Base-by-base conservation (phyloP, 2,329 filamentous ascomycete species). In the Talaromyces sp. region DNA sequence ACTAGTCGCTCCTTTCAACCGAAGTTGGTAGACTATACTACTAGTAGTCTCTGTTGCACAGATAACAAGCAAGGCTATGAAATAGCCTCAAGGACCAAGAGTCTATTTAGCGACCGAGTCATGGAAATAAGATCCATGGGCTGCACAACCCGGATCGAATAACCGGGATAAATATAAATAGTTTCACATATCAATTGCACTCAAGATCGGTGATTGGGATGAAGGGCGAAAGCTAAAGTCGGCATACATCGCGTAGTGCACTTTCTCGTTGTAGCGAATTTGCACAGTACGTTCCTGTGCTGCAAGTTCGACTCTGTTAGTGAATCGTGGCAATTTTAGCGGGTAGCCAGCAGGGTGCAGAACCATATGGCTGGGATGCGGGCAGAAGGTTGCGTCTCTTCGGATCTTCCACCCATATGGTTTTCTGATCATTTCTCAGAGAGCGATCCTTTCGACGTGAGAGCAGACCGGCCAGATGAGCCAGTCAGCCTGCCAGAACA, bases 341-440 rank as follows among this genome's bases (percentile, higher is more conserved):
- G 58, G 57, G 41, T 4, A 35, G 27, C 39, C 7, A 61, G 45
- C 33, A 61, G 39, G 63, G 31, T 37, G 22, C 33, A 39, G 33
- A 65, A 61, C 63, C 63, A 45, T 52, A 45, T 52, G 19, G 63
- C 56, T 61, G 57, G 63, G 49, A 57, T 61, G 39, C 17, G 63
- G 63, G 37, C 59, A 33, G 56, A 61, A 49, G 39, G 39, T 57
- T 37, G 41, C 31, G 47, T 54, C 22, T 17, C n/a, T 25, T 39
- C 52, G n/a, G 39, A 37, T 37, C 11, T 56, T 56, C 52, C 52
- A 56, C 9, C 33, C 19, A 56, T 56, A 56, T 56, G 33, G 19
- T 22, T 56, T 22, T 19, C 25, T 31, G 33, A 25, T 56, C n/a
- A 8, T 56, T 37, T n/a, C 22, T 56, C 31, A 19, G 52, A 39